Conservation (phyloP, 495 filamentous ascomycete species). For the Gamarada debralockiae region DNA sequence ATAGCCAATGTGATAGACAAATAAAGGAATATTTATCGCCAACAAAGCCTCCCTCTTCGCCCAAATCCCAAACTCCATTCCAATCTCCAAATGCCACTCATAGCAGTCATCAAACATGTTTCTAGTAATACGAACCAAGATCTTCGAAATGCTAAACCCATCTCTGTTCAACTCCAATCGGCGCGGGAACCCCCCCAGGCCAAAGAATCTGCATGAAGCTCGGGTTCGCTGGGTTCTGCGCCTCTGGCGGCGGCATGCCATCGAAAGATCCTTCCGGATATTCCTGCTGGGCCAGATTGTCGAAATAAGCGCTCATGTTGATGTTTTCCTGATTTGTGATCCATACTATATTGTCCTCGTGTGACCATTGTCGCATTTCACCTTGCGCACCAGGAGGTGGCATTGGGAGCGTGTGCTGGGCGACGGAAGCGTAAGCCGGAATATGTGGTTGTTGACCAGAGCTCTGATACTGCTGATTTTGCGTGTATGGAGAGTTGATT, state of each 20-base stretch:
- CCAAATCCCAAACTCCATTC: background rate
- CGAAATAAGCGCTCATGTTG: background rate
- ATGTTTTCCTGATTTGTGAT: background rate
- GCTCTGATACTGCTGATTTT: conserved; percentile 2
- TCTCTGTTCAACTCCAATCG: too few relatives aligned
- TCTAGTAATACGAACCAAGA: too few relatives aligned
- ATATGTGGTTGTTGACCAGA: conserved; percentile 8
- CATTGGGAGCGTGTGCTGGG: conserved; percentile 11
- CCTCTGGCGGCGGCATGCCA: too few relatives aligned
- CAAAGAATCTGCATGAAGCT: too few relatives aligned
- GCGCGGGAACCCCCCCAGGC: too few relatives aligned
- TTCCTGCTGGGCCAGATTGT: background rate
- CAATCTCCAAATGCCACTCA: background rate
- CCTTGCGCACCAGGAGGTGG: conserved; percentile 8
- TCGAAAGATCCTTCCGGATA: too few relatives aligned
- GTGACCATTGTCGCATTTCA: background rate
- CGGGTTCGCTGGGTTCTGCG: too few relatives aligned
- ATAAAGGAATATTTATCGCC: background rate
- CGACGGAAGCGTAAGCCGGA: conserved; percentile 1
- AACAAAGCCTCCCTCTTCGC: background rate
- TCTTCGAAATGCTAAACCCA: too few relatives aligned
- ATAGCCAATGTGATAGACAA: too few relatives aligned
- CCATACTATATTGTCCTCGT: background rate
- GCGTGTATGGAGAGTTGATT: conserved; percentile 20
- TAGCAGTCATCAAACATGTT: background rate